phyloP scores from a whole-genome alignment of 2,329 filamentous ascomycete genomes.

The Claviceps pazoutovae region DNA sequence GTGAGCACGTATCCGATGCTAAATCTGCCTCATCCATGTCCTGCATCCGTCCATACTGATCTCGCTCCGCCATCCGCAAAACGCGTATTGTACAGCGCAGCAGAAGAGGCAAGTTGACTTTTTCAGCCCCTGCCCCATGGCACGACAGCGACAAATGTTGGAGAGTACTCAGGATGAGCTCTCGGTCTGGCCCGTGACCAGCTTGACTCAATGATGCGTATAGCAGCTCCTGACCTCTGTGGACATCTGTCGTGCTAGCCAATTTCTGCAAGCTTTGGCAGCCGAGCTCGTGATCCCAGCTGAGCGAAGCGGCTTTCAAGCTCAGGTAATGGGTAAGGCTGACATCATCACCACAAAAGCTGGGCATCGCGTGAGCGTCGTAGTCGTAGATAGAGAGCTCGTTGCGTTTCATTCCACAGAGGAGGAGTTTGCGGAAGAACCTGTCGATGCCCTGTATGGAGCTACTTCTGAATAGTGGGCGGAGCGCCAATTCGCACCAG shows the following conservation, averaged over 20 bases:
- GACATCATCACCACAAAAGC: slow-evolving; percentile 39
- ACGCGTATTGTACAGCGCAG: slow-evolving; percentile 39
- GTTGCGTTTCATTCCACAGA: slow-evolving; percentile 46
- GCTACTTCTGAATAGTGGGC: slow-evolving; percentile 50
- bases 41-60: slow-evolving; percentile 10
- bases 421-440: slow-evolving; percentile 56
- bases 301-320: slow-evolving; percentile 56
- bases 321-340: slow-evolving; percentile 56
- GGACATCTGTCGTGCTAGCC: slow-evolving; percentile 36
- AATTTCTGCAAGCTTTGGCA: slow-evolving; percentile 44
- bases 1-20: slow-evolving; percentile 37
- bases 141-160: slow-evolving; percentile 19
- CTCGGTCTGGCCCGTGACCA: slow-evolving; percentile 47
- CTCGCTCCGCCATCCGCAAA: slow-evolving; percentile 28
- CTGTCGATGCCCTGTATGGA: slow-evolving; percentile 55
- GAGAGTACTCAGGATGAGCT: slow-evolving; percentile 33
- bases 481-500: slow-evolving; percentile 61
- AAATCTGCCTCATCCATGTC: slow-evolving; percentile 5
- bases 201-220: slow-evolving; percentile 74
- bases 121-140: slow-evolving; percentile 8
- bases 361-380: slow-evolving; percentile 45
- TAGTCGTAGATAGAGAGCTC: slow-evolving; percentile 17
- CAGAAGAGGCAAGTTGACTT: slow-evolving; percentile 21
- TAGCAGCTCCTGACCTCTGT: slow-evolving; percentile 40
- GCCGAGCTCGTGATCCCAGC: slow-evolving; percentile 43